Percentiles rank a stretch among this genome's conserved stretches.
phyloP scores from a whole-genome alignment of 192 early-diverging fungal species.

The Mortierella claussenii region DNA sequence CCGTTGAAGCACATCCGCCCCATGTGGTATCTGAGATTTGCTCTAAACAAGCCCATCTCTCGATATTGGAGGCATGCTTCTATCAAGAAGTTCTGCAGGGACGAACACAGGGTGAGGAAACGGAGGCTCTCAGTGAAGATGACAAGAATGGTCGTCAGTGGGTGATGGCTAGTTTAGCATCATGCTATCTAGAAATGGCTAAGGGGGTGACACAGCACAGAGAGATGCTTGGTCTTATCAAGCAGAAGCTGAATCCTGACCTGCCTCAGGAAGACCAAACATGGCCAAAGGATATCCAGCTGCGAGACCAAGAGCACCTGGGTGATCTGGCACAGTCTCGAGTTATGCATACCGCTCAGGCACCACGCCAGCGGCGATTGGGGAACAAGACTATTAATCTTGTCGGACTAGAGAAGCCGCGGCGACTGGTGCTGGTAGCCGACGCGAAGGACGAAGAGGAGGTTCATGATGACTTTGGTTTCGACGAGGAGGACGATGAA shows the following conservation, averaged over 20 bases:
- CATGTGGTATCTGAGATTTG: conserved; percentile 32
- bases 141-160: too few species aligned
- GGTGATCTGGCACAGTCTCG: too few species aligned
- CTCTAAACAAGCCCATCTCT: conserved; percentile 10
- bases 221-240: conserved; percentile 65
- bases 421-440: conserved; percentile 7
- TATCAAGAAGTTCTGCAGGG: conserved; percentile 3
- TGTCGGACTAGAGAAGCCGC: conserved; percentile 29
- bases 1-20: conserved; percentile 7
- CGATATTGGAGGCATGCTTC: conserved; percentile 33
- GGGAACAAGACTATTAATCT: conserved; percentile 4
- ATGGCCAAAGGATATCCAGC: conserved; percentile 51
- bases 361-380: not conserved
- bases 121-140: not conserved
- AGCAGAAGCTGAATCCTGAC: conserved; percentile 54
- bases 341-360: too few species aligned
- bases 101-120: too few species aligned
- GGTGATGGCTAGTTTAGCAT: conserved; percentile 20
- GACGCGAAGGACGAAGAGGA: not conserved
- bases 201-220: conserved; percentile 69
- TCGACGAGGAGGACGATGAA: conserved; percentile 1
- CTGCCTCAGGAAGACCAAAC: conserved; percentile 21
- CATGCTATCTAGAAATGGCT: conserved; percentile 61
- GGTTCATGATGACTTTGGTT: not conserved
- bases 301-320: not conserved